Evolutionary conservation across 176 grass and related monocot species (phyloP).

Genomic region (Triticum dicoccoides): DNA sequence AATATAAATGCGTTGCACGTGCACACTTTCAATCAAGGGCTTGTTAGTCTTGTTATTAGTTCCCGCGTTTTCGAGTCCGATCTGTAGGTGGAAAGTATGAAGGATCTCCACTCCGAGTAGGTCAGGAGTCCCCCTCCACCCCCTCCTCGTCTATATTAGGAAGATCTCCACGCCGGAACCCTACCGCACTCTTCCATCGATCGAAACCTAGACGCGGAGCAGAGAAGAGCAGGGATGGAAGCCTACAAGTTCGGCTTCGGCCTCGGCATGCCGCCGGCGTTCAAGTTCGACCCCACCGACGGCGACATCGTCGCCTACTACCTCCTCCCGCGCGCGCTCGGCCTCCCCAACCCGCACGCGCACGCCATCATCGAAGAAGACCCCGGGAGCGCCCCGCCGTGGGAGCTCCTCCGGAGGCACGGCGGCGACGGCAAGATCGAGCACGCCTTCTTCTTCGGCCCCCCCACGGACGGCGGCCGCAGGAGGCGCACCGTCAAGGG

Average conservation of each 20-base stretch:
- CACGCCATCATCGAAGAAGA: neutral
- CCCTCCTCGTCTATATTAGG: neutral
- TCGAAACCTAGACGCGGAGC: neutral
- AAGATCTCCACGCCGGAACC: neutral
- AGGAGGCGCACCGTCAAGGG: neutral
- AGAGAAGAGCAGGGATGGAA: constrained; percentile 2
- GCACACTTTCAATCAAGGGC: no score
- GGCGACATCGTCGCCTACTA: constrained; percentile 1
- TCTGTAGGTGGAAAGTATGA: no score
- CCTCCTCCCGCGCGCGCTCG: constrained; percentile 1
- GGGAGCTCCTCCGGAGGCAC: neutral
- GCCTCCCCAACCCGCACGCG: neutral
- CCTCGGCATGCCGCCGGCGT: neutral
- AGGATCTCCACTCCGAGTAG: neutral
- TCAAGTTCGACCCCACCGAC: constrained; percentile 26
- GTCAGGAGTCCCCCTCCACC: neutral
- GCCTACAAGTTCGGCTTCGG: constrained; percentile 12
- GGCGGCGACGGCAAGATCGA: neutral
- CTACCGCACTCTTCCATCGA: neutral
- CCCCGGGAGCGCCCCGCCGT: neutral
- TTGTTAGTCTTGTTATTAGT: no score
- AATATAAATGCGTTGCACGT: no score
- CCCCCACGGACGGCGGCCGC: neutral
- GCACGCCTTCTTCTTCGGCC: constrained; percentile 27
- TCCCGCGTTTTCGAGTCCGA: no score